phyloP scores from a whole-genome alignment of 352 stramenopile genomes.

The Thraustochytrium striatum region DNA sequence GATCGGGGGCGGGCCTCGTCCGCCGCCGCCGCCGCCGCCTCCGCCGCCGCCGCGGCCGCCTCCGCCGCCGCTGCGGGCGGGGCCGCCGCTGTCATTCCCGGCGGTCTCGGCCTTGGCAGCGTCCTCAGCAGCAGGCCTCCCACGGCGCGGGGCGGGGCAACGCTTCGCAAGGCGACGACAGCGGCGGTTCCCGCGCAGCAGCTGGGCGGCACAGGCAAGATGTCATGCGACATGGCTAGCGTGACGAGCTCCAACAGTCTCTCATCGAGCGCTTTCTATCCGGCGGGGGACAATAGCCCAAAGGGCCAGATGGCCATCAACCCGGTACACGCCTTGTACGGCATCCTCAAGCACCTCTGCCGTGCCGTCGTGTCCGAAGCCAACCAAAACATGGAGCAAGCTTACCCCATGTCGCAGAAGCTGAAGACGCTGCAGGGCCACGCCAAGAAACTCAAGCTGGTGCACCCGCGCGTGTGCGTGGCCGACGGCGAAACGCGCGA shows the following conservation, averaged over 20 bases:
- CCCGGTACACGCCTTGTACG: constrained; percentile 28
- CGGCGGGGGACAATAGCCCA: not conserved
- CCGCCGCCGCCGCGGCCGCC: too few relatives aligned
- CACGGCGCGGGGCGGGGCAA: too few relatives aligned
- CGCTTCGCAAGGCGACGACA: too few relatives aligned
- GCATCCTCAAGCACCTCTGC: not conserved
- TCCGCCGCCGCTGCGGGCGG: too few relatives aligned
- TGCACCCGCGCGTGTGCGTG: constrained; percentile 36
- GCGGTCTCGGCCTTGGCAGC: too few relatives aligned
- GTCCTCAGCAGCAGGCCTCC: too few relatives aligned
- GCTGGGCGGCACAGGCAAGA: too few relatives aligned
- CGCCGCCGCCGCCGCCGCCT: too few relatives aligned
- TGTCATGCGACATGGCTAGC: constrained; percentile 28
- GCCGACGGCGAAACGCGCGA: constrained; percentile 18
- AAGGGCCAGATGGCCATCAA: constrained; percentile 16
- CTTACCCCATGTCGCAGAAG: constrained; percentile 13
- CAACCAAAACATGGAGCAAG: constrained; percentile 17
- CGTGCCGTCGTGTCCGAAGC: constrained; percentile 18
- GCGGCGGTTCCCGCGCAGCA: too few relatives aligned
- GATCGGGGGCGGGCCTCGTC: too few relatives aligned
- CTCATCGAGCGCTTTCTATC: constrained; percentile 31
- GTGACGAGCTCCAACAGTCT: constrained; percentile 29
- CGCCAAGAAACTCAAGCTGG: constrained; percentile 14
- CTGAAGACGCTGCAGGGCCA: constrained; percentile 21
- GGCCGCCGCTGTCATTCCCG: too few relatives aligned